Evolutionary conservation across 1,284 basidiomycete species (phyloP), one percentile per base, ranked within the genome.

Genomic region (Amylostereum areolatum): DNA sequence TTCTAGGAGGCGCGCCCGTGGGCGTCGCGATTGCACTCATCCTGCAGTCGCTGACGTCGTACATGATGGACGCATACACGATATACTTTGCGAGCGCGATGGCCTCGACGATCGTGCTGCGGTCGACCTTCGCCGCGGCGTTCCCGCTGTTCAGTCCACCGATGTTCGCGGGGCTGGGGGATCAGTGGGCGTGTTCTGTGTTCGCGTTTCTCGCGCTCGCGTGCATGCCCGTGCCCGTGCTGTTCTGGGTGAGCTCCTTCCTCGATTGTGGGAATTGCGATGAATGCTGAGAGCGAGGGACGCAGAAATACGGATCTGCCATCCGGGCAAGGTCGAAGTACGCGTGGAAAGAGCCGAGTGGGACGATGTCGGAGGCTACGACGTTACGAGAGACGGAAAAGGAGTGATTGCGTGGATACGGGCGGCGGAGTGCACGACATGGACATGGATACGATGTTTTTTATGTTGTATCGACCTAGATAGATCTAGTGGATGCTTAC

Each of bases 51-150:
- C 63, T 79, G 24, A 75, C 75, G 31, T 76, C 78, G 9, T 88
- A 86, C 66, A 68, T 85, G 48, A 82, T 86, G 74, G 83, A 84
- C 55, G 68, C 75, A 2, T 85, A 84, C 61, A 68, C 71, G 28
- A 66, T 81, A 29, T 81, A 81, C 57, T 82, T 81, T 50, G 84
- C 85, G 0, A 80, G 77, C 49, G 83, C 83, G 3, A 71, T 86
- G 32, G 84, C 86, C 0, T 78, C 85, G 32, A 85, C 83, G 25
- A 80, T 87, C 28, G 78, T 91, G 28, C 62, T 84, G 35, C 78
- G 87, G 37, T 82, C 79, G 2, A 63, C 77, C 2, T 74, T 83
- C 47, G 88, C 83, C 3, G 80, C 79, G 1, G 69, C 77, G 3
- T 85, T 85, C 64, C 83, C 82, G 8, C 64, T 84, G 5, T 77